These are phyloP conservation scores for Caryopteris hybrid DNA, from an alignment of 305 asterid genomes.

Conservation along the genomic window DNA sequence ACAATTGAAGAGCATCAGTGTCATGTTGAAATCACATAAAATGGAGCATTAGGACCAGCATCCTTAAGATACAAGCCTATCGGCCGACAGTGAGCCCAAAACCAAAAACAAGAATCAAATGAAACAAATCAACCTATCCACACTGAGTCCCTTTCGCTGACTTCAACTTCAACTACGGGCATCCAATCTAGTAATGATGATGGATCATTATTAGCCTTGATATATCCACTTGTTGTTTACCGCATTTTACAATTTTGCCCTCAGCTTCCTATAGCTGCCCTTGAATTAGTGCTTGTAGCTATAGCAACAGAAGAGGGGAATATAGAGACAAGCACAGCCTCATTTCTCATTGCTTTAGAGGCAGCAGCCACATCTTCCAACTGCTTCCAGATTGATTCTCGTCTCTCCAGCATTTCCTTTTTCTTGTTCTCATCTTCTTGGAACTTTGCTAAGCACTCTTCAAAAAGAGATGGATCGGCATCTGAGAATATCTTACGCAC, in stretches of 20 bases:
- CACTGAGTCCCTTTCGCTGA: conserved; percentile 3
- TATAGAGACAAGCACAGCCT: conserved; percentile 42
- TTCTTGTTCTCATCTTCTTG: conserved; percentile 27
- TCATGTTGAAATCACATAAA: conserved; percentile 1
- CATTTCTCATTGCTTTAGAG: conserved; percentile 28
- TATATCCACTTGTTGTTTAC: not conserved
- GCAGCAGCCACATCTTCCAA: conserved; percentile 42
- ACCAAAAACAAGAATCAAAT: conserved; percentile 7
- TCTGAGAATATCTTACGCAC: conserved; percentile 44
- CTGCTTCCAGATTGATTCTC: conserved; percentile 39
- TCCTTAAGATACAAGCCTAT: not conserved
- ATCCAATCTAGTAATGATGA: not conserved
- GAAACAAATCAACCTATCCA: conserved; percentile 22
- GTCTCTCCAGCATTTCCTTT: conserved; percentile 38
- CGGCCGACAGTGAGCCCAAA: conserved; percentile 4
- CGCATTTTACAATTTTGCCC: not conserved
- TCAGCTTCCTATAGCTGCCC: conserved; percentile 26
- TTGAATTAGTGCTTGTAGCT: conserved; percentile 30
- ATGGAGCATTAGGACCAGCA: conserved; percentile 10
- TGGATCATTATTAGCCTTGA: not conserved
- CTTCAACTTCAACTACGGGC: not conserved
- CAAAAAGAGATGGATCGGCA: conserved; percentile 32
- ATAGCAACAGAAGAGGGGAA: conserved; percentile 44
- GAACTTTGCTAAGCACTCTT: conserved; percentile 34
- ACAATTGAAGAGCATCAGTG: conserved; percentile 13